Conservation (phyloP, 306 rosid genomes). For the Lathyrus aphaca region DNA sequence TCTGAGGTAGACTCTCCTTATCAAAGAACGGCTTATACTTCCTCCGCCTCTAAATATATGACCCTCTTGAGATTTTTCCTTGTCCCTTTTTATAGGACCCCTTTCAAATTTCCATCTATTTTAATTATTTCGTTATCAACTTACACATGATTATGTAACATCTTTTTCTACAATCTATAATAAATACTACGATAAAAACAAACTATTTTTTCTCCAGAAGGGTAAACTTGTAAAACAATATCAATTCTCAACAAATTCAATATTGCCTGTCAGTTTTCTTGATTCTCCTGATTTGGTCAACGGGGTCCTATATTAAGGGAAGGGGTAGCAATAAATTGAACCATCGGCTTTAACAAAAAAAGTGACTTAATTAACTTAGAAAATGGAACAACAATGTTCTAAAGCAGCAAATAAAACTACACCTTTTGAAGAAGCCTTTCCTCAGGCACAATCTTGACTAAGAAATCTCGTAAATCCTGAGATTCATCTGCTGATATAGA, state of each 20-base stretch:
- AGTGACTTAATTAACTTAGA: constrained; percentile 13
- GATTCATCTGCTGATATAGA: constrained; percentile 87
- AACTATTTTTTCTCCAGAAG: background rate
- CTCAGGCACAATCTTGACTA: constrained; percentile 80
- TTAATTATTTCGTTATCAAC: constrained; percentile 1
- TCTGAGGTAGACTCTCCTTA: background rate
- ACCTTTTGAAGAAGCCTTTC: constrained; percentile 99
- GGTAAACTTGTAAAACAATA: background rate
- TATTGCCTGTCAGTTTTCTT: background rate
- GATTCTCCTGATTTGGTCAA: background rate
- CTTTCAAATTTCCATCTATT: background rate
- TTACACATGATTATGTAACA: background rate
- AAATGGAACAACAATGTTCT: constrained; percentile 29
- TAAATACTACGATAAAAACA: background rate
- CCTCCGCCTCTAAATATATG: background rate
- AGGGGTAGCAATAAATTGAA: constrained; percentile 1
- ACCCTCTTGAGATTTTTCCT: background rate
- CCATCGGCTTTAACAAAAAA: constrained; percentile 26
- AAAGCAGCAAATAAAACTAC: constrained; percentile 38
- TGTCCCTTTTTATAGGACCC: background rate
- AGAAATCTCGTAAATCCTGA: constrained; percentile 71
- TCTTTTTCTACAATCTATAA: background rate
- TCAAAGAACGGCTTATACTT: background rate
- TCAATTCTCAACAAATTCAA: background rate
- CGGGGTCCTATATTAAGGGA: background rate